Base-by-base conservation (phyloP, 176 grass and related monocot genomes). In the Hordeum vulgare region DNA sequence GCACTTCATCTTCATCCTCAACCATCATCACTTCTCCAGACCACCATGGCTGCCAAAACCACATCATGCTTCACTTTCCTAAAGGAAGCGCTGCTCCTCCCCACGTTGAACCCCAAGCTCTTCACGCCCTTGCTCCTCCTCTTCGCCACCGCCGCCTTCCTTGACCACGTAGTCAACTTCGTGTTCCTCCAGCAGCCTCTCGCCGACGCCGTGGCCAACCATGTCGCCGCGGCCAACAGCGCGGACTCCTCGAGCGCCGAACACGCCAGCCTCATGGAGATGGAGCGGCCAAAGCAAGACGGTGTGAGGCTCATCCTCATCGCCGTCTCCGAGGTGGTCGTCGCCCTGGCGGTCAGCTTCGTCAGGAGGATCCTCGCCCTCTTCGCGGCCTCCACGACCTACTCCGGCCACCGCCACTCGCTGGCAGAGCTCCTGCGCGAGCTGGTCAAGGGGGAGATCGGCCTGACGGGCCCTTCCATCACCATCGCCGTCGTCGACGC, bases 351-450 rank as follows among this genome's bases (percentile, higher is more conserved):
- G 3, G 24, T 61, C 11, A 3, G 1, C 76, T 35, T 45, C 65
- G 13, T 28, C 29, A 61, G 20, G 9, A 53, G 13, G 65, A 18
- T 73, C 40, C 4, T 86, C 3, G 14, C 56, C 40, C 47, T 65
- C 57, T 80, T 73, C 77, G 84, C 77, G 11, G 56, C 68, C 12
- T 62, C 84, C 77, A 61, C 40, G 20, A 86, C 84, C 51, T 86
- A 61, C 77, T 62, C 84, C 2, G 84, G 84, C 17, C 67, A 74
- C 54, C 77, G 74, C 41, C 61, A 68, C 57, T 63, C 77, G 3
- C 67, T 64, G 5, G 3, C 27, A 0, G 58, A 80, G 40, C 68
- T 86, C 41, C 3, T 80, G 8, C 11, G 27, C 7, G 53, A 75
- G 59, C 41, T 65, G 59, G 75, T 84, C 41, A 68, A 42, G 18